phyloP scores from a whole-genome alignment of 2,329 filamentous ascomycete species.

The Neonectria magnoliae region DNA sequence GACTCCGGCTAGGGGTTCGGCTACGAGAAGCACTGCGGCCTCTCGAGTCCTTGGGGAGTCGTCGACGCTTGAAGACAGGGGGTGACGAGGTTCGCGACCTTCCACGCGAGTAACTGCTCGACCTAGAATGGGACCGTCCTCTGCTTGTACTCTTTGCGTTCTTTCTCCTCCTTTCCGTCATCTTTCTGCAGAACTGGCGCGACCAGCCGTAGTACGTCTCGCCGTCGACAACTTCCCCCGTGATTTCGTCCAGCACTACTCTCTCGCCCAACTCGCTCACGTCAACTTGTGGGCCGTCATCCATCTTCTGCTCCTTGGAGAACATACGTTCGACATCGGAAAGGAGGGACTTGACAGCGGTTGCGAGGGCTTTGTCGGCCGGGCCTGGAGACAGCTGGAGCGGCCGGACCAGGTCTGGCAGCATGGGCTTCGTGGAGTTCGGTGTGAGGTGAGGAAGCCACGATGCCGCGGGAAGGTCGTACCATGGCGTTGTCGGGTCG shows the following conservation, averaged over 20 bases:
- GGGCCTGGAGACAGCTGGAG: conserved; percentile 75
- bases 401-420: conserved; percentile 74
- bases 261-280: conserved; percentile 81
- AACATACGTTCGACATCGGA: conserved; percentile 77
- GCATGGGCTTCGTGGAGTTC: conserved; percentile 79
- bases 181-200: conserved; percentile 79
- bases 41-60: conserved; percentile 38
- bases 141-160: conserved; percentile 33
- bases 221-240: conserved; percentile 70
- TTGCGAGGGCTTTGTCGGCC: conserved; percentile 71
- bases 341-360: conserved; percentile 76
- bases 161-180: conserved; percentile 68
- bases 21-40: conserved; percentile 39
- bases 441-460: conserved; percentile 82
- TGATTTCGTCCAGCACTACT: conserved; percentile 72
- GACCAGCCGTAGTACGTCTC: conserved; percentile 94
- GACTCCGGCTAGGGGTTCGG: conserved; percentile 36
- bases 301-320: conserved; percentile 57
- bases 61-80: conserved; percentile 45
- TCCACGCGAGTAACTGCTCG: conserved; percentile 42
- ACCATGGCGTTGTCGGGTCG: conserved; percentile 77
- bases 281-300: conserved; percentile 64
- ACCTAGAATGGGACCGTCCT: conserved; percentile 48
- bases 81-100: conserved; percentile 47
- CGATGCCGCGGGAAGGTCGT: conserved; percentile 84